These are phyloP conservation scores for Paraconiothyrium brasiliense DNA, from an alignment of 2,329 filamentous ascomycete species.

Conservation along the genomic window DNA sequence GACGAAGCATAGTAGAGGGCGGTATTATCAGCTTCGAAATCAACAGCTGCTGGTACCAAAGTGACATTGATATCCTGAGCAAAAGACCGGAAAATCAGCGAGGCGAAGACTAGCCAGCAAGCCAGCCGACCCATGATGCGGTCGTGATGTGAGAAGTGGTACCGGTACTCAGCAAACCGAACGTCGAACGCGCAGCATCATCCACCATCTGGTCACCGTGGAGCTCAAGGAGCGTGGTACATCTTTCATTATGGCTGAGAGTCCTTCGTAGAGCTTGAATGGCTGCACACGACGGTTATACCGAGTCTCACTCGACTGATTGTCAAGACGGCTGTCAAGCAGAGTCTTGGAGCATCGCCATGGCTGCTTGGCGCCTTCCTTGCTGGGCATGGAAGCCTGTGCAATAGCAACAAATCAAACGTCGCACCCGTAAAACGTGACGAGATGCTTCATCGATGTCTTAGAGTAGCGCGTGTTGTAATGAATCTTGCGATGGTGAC, in stretches of 20 bases:
- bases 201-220: neutral
- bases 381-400: neutral
- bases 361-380: constrained; percentile 10
- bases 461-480: neutral
- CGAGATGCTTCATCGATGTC: neutral
- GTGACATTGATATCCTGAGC: constrained; percentile 32
- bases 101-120: constrained; percentile 19
- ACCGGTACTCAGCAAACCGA: neutral
- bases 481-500: neutral
- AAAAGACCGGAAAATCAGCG: constrained; percentile 12
- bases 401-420: neutral
- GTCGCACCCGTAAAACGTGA: neutral
- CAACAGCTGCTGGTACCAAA: constrained; percentile 32
- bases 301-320: constrained; percentile 7
- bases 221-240: neutral
- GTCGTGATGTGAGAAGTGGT: neutral
- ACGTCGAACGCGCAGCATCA: neutral
- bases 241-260: neutral
- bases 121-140: constrained; percentile 13
- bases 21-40: constrained; percentile 41
- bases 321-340: neutral
- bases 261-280: neutral
- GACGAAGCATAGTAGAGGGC: constrained; percentile 34
- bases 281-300: neutral
- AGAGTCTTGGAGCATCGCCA: constrained; percentile 8